Conservation (phyloP, 2,329 filamentous ascomycete genomes). For the Akanthomyces uredinophilus region DNA sequence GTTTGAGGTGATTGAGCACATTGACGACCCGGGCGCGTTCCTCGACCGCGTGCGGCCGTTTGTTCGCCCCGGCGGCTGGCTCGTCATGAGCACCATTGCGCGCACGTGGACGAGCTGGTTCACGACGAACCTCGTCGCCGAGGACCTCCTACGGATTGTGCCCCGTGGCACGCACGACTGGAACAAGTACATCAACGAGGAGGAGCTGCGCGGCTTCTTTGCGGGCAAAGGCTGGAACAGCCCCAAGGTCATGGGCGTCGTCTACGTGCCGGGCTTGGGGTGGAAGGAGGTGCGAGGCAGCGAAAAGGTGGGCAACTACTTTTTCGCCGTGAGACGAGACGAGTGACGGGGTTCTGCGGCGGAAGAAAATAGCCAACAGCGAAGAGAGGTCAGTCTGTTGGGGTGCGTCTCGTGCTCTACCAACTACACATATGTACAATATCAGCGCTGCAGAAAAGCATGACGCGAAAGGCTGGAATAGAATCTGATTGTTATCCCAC, state of each 20-base stretch:
- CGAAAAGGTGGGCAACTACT: constrained; percentile 91
- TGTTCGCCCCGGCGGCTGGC: constrained; percentile 86
- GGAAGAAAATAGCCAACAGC: background rate
- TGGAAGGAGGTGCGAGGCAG: constrained; percentile 80
- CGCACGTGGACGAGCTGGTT: constrained; percentile 85
- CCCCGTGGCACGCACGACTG: constrained; percentile 93
- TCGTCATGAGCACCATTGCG: constrained; percentile 88
- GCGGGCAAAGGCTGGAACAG: constrained; percentile 52
- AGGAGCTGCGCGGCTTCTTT: constrained; percentile 62
- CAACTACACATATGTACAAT: background rate
- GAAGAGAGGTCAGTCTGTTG: background rate
- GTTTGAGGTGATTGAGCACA: constrained; percentile 95
- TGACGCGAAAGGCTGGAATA: background rate
- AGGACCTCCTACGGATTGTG: constrained; percentile 82
- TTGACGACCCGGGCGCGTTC: constrained; percentile 70
- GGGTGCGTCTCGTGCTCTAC: background rate
- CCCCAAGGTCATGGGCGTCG: constrained; percentile 66
- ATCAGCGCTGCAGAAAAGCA: background rate
- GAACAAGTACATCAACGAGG: constrained; percentile 88
- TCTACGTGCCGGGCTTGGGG: constrained; percentile 85
- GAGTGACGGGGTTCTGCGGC: constrained; percentile 7
- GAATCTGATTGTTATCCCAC: background rate
- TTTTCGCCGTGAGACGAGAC: constrained; percentile 69
- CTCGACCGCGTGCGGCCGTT: constrained; percentile 66
- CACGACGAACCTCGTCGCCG: constrained; percentile 86